Conservation (phyloP, 192 early-diverging fungal species). For the Bifiguratus adelaidae region DNA sequence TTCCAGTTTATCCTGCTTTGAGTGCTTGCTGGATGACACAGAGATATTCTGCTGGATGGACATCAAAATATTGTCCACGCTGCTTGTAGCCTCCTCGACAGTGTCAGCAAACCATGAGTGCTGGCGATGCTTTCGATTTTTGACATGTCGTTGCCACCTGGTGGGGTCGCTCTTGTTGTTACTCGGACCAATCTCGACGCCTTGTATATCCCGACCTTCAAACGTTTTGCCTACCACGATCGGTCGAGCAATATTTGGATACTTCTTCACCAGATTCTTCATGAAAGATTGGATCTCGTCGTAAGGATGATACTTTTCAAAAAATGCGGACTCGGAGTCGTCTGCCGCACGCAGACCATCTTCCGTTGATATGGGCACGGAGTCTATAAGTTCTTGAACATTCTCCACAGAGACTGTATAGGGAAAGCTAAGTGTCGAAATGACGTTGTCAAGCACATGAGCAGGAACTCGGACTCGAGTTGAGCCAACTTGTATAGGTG, state of each 20-base stretch:
- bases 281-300: slow-evolving; percentile 27
- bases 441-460: slow-evolving; percentile 11
- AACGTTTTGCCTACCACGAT: slow-evolving; percentile 30
- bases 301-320: slow-evolving; percentile 26
- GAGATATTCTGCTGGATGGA: background rate
- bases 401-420: slow-evolving; percentile 2
- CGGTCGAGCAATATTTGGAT: slow-evolving; percentile 25
- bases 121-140: background rate
- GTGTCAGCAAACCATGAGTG: background rate
- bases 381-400: slow-evolving; percentile 15
- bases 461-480: slow-evolving; percentile 19
- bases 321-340: slow-evolving; percentile 9
- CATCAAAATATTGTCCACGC: background rate
- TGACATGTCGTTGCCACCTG: background rate
- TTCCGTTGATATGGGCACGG: slow-evolving; percentile 5
- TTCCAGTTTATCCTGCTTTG: background rate
- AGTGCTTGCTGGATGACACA: background rate
- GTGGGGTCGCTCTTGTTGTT: background rate
- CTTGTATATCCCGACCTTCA: slow-evolving; percentile 35
- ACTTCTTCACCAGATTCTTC: slow-evolving; percentile 17
- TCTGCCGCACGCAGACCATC: background rate
- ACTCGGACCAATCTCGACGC: slow-evolving; percentile 20
- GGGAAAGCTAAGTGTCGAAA: background rate
- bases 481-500: slow-evolving; percentile 18
- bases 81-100: background rate